Evolutionary conservation across 176 grass and related monocot genomes (phyloP).

Genomic region (Pharus latifolius): DNA sequence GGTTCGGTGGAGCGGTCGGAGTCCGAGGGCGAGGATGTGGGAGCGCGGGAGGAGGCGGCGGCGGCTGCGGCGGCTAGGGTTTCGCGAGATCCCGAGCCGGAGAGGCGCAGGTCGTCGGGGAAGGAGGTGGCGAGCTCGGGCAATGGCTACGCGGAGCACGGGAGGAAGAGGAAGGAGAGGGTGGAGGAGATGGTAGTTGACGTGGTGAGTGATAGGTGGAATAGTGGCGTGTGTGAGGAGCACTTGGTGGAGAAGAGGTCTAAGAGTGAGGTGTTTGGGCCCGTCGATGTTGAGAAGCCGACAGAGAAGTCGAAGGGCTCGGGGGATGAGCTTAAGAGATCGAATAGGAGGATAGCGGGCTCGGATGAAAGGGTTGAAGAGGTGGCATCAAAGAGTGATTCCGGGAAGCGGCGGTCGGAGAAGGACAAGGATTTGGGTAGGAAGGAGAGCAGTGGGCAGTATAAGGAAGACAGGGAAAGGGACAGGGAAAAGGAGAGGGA

Average conservation of each 20-base stretch:
- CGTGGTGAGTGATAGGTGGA: constrained; percentile 74
- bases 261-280: constrained; percentile 54
- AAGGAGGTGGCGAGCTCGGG: constrained; percentile 46
- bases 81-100: constrained; percentile 70
- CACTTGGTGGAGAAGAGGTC: constrained; percentile 59
- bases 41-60: constrained; percentile 33
- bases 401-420: constrained; percentile 32
- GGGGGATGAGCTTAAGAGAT: constrained; percentile 55
- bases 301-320: constrained; percentile 54
- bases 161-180: constrained; percentile 79
- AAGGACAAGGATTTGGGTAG: constrained; percentile 43
- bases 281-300: constrained; percentile 42
- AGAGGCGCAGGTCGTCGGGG: constrained; percentile 53
- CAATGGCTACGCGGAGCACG: constrained; percentile 52
- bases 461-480: constrained; percentile 69
- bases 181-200: constrained; percentile 47
- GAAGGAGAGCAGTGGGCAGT: constrained; percentile 52
- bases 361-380: constrained; percentile 36
- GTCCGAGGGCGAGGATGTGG: constrained; percentile 65
- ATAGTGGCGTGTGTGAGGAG: constrained; percentile 61
- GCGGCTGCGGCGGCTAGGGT: constrained; percentile 39
- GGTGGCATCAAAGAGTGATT: constrained; percentile 37
- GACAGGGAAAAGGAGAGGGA: constrained; percentile 46
- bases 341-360: constrained; percentile 31
- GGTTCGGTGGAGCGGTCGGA: constrained; percentile 62